Conservation (phyloP, 768 basidiomycete species). For the Trametes maxima region DNA sequence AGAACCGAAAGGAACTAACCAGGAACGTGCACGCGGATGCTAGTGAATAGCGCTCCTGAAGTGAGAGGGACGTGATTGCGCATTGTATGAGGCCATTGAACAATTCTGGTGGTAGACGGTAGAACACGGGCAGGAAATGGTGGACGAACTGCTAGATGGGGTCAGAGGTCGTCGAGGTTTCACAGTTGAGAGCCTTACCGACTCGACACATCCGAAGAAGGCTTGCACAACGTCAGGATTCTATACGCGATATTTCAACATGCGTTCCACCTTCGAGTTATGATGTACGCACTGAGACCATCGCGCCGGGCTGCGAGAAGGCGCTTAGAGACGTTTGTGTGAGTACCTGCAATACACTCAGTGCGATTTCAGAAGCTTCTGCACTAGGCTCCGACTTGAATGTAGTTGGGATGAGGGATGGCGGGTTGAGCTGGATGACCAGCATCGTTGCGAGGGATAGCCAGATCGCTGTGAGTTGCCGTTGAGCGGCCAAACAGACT, state of each 20-base stretch:
- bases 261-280: neutral
- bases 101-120: conserved; percentile 61
- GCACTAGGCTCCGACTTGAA: conserved; percentile 54
- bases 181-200: conserved; percentile 45
- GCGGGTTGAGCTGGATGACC: conserved; percentile 80
- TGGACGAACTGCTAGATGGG: conserved; percentile 43
- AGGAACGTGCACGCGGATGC: conserved; percentile 82
- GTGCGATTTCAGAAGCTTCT: conserved; percentile 60
- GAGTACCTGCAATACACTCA: conserved; percentile 55
- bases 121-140: conserved; percentile 62
- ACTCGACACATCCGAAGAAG: conserved; percentile 83
- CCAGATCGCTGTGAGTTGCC: conserved; percentile 82
- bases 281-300: conserved; percentile 61
- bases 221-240: conserved; percentile 92
- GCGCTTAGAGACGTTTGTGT: conserved; percentile 57
- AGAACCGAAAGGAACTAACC: conserved; percentile 46
- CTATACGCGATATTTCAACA: conserved; percentile 39
- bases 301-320: conserved; percentile 59
- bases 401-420: conserved; percentile 47
- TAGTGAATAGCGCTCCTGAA: conserved; percentile 86
- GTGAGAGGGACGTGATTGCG: conserved; percentile 61
- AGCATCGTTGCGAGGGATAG: conserved; percentile 80
- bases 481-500: conserved; percentile 70
- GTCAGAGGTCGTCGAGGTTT: neutral
- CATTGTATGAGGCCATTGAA: conserved; percentile 73